Percentiles rank a stretch among this genome's conserved stretches.
Conservation (phyloP, 108 stramenopile species). For the Tribonema minus region DNA sequence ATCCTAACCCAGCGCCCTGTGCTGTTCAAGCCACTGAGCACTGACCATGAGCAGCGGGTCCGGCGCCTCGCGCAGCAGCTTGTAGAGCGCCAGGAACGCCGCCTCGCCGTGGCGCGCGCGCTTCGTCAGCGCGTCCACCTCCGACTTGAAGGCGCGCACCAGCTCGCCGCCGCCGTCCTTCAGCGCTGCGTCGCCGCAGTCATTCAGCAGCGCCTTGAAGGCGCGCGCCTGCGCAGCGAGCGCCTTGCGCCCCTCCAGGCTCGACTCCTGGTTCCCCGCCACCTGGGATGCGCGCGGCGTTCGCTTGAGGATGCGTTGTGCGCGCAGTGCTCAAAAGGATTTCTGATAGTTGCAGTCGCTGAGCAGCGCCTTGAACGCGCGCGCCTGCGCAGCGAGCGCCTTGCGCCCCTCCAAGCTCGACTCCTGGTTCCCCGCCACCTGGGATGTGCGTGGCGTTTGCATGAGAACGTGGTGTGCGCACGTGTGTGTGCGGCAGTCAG, state of each 20-base stretch:
- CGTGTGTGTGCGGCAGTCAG: too few relatives aligned
- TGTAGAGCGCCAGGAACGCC: conserved; percentile 17
- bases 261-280: conserved; percentile 24
- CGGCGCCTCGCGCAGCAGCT: conserved; percentile 24
- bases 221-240: conserved; percentile 31
- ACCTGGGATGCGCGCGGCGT: too few relatives aligned
- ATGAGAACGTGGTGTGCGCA: too few relatives aligned
- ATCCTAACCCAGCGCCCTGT: too few relatives aligned
- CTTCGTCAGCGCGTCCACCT: conserved; percentile 27
- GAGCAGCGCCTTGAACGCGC: conserved; percentile 2
- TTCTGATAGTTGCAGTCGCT: neutral
- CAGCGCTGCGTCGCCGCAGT: neutral
- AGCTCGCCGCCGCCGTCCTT: neutral
- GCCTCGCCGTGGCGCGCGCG: conserved; percentile 15
- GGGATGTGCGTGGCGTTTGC: too few relatives aligned
- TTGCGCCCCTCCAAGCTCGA: conserved; percentile 12
- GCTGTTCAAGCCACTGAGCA: too few relatives aligned
- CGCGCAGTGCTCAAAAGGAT: too few relatives aligned
- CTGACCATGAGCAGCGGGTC: conserved; percentile 15
- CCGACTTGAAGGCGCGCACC: conserved; percentile 28
- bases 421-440: conserved; percentile 28
- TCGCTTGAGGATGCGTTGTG: too few relatives aligned
- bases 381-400: conserved; percentile 29
- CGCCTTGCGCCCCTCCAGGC: conserved; percentile 14
- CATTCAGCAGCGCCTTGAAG: neutral